A percentile compares a stretch with the other conserved stretches of the same genome.
These are phyloP conservation scores for Hericium rajendrae DNA, from an alignment of 768 basidiomycete species.

Conservation along the genomic window DNA sequence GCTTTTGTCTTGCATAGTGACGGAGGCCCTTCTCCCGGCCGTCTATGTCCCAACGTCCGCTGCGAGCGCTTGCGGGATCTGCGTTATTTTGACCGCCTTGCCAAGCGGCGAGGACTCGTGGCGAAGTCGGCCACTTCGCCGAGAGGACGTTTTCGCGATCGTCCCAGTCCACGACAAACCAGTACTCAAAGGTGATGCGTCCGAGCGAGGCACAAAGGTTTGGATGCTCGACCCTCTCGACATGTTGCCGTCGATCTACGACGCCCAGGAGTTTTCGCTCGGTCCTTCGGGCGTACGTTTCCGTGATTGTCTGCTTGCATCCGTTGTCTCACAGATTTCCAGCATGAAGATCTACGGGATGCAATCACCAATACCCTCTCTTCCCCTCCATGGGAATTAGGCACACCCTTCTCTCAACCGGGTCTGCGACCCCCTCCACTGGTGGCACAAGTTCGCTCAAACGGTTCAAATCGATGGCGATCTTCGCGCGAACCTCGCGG, in stretches of 20 bases:
- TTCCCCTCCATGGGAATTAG: conserved; percentile 32
- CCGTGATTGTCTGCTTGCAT: not conserved
- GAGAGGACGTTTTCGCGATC: conserved; percentile 37
- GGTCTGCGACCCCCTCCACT: conserved; percentile 25
- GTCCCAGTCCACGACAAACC: conserved; percentile 39
- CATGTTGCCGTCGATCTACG: conserved; percentile 38
- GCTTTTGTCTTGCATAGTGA: conserved; percentile 39
- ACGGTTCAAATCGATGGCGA: conserved; percentile 25
- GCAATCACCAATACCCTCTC: conserved; percentile 24
- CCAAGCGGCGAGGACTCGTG: conserved; percentile 25
- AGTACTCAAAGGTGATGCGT: conserved; percentile 25
- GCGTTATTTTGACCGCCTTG: conserved; percentile 30
- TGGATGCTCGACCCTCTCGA: conserved; percentile 50
- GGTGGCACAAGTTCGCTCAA: conserved; percentile 37
- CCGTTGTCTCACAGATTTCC: not conserved
- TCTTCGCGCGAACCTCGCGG: conserved; percentile 25
- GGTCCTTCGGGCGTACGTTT: not conserved
- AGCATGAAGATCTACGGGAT: conserved; percentile 18
- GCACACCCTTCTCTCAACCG: conserved; percentile 18
- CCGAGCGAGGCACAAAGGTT: conserved; percentile 31
- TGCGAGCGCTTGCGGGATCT: conserved; percentile 23
- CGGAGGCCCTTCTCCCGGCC: conserved; percentile 35
- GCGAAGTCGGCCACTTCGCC: conserved; percentile 24
- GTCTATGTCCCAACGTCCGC: conserved; percentile 28
- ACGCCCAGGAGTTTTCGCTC: conserved; percentile 16